phyloP scores from a whole-genome alignment of 805 yeast genomes.

The Saturnispora halmiae region DNA sequence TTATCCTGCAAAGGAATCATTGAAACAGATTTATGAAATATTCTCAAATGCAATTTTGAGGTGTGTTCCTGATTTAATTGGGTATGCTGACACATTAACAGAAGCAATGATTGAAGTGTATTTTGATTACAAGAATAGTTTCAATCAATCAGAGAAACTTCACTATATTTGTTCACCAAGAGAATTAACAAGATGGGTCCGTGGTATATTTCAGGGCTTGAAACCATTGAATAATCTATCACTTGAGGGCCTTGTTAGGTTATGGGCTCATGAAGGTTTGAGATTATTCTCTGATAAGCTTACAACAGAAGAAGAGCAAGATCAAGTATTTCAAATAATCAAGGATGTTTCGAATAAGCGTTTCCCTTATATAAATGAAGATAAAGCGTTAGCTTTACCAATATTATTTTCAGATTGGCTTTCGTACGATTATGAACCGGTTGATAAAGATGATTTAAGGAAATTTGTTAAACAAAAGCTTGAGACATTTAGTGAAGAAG shows the following conservation, averaged over 20 bases:
- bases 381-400: constrained; percentile 36
- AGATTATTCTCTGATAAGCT: constrained; percentile 73
- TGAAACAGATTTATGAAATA: constrained; percentile 56
- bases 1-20: constrained; percentile 59
- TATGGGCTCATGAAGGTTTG: constrained; percentile 78
- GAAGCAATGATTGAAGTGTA: constrained; percentile 62
- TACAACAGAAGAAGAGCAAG: constrained; percentile 36
- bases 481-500: constrained; percentile 70
- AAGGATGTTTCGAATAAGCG: constrained; percentile 24
- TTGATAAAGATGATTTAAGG: constrained; percentile 37
- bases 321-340: constrained; percentile 39
- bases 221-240: constrained; percentile 21
- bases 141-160: constrained; percentile 32
- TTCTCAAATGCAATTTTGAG: constrained; percentile 50
- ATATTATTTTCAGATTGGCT: constrained; percentile 71
- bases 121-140: constrained; percentile 31
- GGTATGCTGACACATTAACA: constrained; percentile 44
- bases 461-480: constrained; percentile 56
- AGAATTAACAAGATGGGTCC: constrained; percentile 80
- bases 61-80: constrained; percentile 50
- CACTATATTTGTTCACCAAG: constrained; percentile 83
- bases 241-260: constrained; percentile 40
- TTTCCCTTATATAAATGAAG: constrained; percentile 41
- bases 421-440: constrained; percentile 51
- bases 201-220: constrained; percentile 49